phyloP scores from a whole-genome alignment of 2,329 filamentous ascomycete species.

The Penicillium griseofulvum region DNA sequence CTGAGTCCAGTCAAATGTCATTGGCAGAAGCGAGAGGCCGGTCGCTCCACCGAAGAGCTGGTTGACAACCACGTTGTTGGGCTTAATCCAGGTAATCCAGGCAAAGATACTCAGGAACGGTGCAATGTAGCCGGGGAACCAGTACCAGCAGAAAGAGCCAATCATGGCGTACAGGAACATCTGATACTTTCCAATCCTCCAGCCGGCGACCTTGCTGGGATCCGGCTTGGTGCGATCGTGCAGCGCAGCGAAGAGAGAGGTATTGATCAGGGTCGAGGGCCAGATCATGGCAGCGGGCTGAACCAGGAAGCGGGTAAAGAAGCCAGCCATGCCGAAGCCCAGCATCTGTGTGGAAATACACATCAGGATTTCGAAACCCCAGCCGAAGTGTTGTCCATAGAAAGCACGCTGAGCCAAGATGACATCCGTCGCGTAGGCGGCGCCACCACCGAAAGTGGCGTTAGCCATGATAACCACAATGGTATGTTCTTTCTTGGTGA shows the following conservation, averaged over 20 bases:
- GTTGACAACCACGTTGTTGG: slow-evolving; percentile 66
- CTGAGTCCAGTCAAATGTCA: slow-evolving; percentile 69
- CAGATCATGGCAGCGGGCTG: slow-evolving; percentile 67
- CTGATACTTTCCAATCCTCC: slow-evolving; percentile 63
- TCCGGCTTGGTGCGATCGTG: slow-evolving; percentile 61
- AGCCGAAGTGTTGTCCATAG: slow-evolving; percentile 68
- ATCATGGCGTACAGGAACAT: slow-evolving; percentile 62
- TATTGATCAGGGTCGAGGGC: slow-evolving; percentile 65
- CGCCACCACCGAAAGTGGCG: slow-evolving; percentile 60
- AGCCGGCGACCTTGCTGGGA: slow-evolving; percentile 59
- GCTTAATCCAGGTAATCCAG: slow-evolving; percentile 69
- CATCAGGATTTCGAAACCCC: slow-evolving; percentile 64
- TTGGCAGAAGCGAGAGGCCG: slow-evolving; percentile 22
- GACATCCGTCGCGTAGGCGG: slow-evolving; percentile 70
- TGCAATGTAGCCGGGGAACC: slow-evolving; percentile 66
- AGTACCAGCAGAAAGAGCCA: slow-evolving; percentile 64
- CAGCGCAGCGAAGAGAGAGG: slow-evolving; percentile 69
- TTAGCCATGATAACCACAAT: slow-evolving; percentile 57
- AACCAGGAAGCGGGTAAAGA: slow-evolving; percentile 62
- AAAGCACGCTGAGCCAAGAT: slow-evolving; percentile 69
- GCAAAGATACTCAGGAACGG: slow-evolving; percentile 69
- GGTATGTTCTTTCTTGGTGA: slow-evolving; percentile 50
- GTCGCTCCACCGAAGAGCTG: slow-evolving; percentile 44
- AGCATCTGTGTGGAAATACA: slow-evolving; percentile 67
- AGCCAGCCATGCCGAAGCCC: slow-evolving; percentile 67